A percentile compares a stretch with the other conserved stretches of the same genome.
Evolutionary conservation across 2,329 filamentous ascomycete genomes (phyloP).

Genomic region (Teratosphaeria zuluensis): DNA sequence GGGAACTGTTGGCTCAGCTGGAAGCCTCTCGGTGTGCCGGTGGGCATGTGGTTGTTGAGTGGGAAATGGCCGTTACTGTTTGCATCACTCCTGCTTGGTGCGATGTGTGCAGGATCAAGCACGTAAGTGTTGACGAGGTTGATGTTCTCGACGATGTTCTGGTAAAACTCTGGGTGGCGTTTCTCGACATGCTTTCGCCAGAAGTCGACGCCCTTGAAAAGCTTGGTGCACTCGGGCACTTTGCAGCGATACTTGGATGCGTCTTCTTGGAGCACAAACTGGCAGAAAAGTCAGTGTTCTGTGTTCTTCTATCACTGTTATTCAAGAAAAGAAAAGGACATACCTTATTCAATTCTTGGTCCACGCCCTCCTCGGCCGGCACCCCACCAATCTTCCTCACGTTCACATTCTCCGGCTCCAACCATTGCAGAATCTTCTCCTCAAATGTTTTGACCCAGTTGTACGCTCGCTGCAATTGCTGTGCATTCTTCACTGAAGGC

Average conservation of each 20-base stretch:
- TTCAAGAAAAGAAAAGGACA: neutral
- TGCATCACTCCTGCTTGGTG: constrained; percentile 82
- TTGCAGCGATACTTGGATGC: constrained; percentile 96
- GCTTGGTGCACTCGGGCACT: constrained; percentile 87
- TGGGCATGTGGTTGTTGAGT: constrained; percentile 53
- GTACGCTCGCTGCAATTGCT: constrained; percentile 86
- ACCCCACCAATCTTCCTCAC: constrained; percentile 86
- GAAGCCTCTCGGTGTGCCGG: constrained; percentile 85
- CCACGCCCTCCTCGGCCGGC: constrained; percentile 71
- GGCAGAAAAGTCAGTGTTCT: neutral
- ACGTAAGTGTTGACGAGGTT: constrained; percentile 90
- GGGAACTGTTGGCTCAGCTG: constrained; percentile 59
- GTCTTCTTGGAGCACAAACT: constrained; percentile 89
- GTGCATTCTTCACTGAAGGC: constrained; percentile 66
- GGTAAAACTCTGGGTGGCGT: constrained; percentile 80
- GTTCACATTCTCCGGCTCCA: constrained; percentile 82
- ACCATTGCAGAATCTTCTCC: constrained; percentile 85
- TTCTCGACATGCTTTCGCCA: constrained; percentile 99
- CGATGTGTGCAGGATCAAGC: constrained; percentile 87
- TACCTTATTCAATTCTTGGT: constrained; percentile 69
- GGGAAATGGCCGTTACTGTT: constrained; percentile 95
- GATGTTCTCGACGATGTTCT: constrained; percentile 72
- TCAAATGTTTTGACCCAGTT: constrained; percentile 99
- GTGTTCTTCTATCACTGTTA: neutral
- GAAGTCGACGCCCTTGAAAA: constrained; percentile 95